Conservation (phyloP, 176 grass and related monocot genomes). For the Paspalum vaginatum region DNA sequence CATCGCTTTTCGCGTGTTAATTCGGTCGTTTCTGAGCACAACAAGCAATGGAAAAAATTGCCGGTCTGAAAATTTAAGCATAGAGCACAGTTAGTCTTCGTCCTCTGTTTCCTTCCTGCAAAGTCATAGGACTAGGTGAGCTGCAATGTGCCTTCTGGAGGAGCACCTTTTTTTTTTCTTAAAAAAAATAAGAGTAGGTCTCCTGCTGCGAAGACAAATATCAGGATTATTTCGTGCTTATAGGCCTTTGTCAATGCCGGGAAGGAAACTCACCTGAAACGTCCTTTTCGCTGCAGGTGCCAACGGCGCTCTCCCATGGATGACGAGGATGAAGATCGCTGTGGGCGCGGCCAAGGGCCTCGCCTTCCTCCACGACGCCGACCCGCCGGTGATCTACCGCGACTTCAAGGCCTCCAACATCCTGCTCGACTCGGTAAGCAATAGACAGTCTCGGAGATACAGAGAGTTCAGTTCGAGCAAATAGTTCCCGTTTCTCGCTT, state of each 20-base stretch:
- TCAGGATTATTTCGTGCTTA: background rate
- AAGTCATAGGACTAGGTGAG: conserved; percentile 34
- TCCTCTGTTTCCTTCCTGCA: background rate
- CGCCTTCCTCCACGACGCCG: conserved; percentile 62
- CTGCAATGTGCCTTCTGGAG: conserved; percentile 27
- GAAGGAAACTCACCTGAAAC: conserved; percentile 43
- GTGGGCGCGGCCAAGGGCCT: conserved; percentile 75
- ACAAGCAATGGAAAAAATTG: conserved; percentile 1
- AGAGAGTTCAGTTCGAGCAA: background rate
- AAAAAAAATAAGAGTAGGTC: background rate
- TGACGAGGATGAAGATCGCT: conserved; percentile 70
- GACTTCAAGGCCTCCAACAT: conserved; percentile 86
- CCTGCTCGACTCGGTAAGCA: conserved; percentile 65
- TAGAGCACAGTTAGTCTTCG: background rate
- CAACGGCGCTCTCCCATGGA: conserved; percentile 57
- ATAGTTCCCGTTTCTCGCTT: background rate
- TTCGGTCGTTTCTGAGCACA: conserved; percentile 14
- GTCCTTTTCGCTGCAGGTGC: conserved; percentile 36
- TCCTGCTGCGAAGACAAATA: background rate
- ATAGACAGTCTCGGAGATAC: background rate
- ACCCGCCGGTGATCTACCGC: conserved; percentile 68
- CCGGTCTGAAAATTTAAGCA: background rate
- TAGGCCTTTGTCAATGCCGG: conserved; percentile 10
- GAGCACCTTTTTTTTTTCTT: background rate
- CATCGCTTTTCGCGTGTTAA: conserved; percentile 8